phyloP scores from a whole-genome alignment of 2,329 filamentous ascomycete genomes.

The Colletotrichum sp. region DNA sequence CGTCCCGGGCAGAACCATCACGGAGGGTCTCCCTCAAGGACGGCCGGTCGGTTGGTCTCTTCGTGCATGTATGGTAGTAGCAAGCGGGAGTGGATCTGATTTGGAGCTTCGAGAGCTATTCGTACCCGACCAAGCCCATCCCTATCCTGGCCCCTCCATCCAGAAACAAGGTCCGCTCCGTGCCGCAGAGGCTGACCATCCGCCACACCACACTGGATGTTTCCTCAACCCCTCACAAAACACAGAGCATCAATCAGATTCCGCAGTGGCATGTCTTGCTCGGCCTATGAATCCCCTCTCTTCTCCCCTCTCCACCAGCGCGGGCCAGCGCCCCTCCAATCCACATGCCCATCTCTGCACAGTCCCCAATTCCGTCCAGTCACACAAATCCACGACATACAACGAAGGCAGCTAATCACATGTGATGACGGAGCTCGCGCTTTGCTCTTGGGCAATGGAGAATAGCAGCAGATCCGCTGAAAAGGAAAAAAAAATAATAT shows the following conservation, averaged over 20 bases:
- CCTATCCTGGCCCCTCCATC: not conserved
- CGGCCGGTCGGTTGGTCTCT: not conserved
- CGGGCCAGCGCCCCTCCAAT: not conserved
- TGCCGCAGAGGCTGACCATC: not conserved
- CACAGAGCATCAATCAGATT: not conserved
- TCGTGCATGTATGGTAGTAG: not conserved
- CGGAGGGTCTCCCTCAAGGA: not conserved
- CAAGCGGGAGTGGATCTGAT: not conserved
- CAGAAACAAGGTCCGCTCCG: not conserved
- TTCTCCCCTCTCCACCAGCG: not conserved
- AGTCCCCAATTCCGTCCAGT: not conserved
- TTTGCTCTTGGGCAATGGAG: not conserved
- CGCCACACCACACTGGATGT: not conserved
- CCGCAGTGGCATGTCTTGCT: not conserved
- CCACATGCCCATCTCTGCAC: not conserved
- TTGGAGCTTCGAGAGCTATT: not conserved
- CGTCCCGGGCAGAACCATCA: not conserved
- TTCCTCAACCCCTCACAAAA: not conserved
- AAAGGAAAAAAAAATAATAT: not conserved
- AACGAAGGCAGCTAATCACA: not conserved
- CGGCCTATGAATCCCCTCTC: not conserved
- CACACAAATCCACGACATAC: not conserved
- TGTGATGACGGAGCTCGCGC: not conserved
- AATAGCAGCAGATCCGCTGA: not conserved
- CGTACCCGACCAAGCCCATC: not conserved